Conservation (phyloP, 2,329 filamentous ascomycete species). For the Colletotrichum euphorbiae region DNA sequence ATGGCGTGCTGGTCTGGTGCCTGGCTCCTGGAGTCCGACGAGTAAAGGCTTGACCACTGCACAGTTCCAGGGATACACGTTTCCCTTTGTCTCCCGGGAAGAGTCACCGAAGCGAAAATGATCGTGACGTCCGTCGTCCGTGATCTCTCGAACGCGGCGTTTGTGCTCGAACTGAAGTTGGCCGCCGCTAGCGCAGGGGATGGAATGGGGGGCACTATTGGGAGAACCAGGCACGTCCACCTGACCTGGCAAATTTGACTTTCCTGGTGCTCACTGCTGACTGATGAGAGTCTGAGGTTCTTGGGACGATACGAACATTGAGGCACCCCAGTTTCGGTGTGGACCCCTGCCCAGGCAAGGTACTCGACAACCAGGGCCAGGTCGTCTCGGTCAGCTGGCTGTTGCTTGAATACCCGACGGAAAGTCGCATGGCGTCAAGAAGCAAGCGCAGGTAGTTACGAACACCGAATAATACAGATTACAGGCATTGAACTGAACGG, state of each 20-base stretch:
- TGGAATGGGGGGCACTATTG: slow-evolving; percentile 26
- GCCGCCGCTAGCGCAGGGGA: slow-evolving; percentile 23
- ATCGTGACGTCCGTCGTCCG: slow-evolving; percentile 27
- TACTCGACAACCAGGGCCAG: slow-evolving; percentile 9
- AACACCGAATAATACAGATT: not conserved
- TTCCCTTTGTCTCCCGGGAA: slow-evolving; percentile 5
- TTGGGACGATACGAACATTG: slow-evolving; percentile 6
- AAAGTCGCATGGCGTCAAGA: slow-evolving; percentile 13
- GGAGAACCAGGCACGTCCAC: slow-evolving; percentile 29
- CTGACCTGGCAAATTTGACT: slow-evolving; percentile 28
- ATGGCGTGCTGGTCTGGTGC: slow-evolving; percentile 22
- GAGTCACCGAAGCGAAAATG: not conserved
- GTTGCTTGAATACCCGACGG: slow-evolving; percentile 13
- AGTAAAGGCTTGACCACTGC: slow-evolving; percentile 33
- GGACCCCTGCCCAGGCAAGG: slow-evolving; percentile 18
- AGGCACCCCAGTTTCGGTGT: slow-evolving; percentile 34
- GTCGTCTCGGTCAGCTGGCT: slow-evolving; percentile 8
- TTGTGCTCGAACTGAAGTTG: not conserved
- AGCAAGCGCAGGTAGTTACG: slow-evolving; percentile 9
- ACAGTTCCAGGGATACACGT: slow-evolving; percentile 22
- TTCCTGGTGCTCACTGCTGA: slow-evolving; percentile 11
- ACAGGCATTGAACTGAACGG: slow-evolving; percentile 14
- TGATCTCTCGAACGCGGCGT: slow-evolving; percentile 21
- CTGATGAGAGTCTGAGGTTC: slow-evolving; percentile 20
- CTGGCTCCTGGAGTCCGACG: not conserved